Evolutionary conservation across 352 stramenopile genomes (phyloP).

Genomic region (Phytophthora pistaciae): DNA sequence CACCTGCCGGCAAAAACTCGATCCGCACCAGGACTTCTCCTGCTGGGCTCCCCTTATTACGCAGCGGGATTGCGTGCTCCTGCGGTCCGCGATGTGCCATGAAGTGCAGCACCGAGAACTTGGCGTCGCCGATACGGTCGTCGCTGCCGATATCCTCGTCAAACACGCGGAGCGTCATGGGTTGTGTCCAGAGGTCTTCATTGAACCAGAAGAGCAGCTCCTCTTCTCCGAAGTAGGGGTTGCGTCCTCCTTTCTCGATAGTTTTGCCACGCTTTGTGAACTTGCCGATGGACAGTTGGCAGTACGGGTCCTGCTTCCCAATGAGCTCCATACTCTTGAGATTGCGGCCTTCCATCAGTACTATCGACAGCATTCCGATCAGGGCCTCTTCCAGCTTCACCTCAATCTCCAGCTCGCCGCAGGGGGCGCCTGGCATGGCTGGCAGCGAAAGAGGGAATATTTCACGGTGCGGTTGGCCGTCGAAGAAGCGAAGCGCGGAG

Average conservation of each 20-base stretch:
- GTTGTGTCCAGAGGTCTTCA: slow-evolving; percentile 89
- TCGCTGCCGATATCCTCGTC: slow-evolving; percentile 93
- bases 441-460: slow-evolving; percentile 66
- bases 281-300: slow-evolving; percentile 79
- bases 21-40: slow-evolving; percentile 83
- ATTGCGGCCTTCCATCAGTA: slow-evolving; percentile 89
- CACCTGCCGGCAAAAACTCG: slow-evolving; percentile 85
- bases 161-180: slow-evolving; percentile 79
- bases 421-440: slow-evolving; percentile 22
- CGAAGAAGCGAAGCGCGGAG: slow-evolving; percentile 83
- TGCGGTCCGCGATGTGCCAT: slow-evolving; percentile 61
- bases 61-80: slow-evolving; percentile 68
- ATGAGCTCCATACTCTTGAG: slow-evolving; percentile 93
- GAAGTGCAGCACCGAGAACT: slow-evolving; percentile 79
- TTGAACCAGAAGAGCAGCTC: slow-evolving; percentile 93
- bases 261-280: slow-evolving; percentile 84
- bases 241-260: slow-evolving; percentile 78
- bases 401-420: slow-evolving; percentile 73
- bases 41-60: slow-evolving; percentile 69
- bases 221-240: slow-evolving; percentile 94
- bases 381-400: slow-evolving; percentile 82
- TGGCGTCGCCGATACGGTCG: slow-evolving; percentile 86
- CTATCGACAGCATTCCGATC: slow-evolving; percentile 87
- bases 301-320: slow-evolving; percentile 92
- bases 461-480: slow-evolving; percentile 68